These are phyloP conservation scores for Chlamydomonas sp. DNA, from an alignment of 139 green algal species.

Conservation along the genomic window DNA sequence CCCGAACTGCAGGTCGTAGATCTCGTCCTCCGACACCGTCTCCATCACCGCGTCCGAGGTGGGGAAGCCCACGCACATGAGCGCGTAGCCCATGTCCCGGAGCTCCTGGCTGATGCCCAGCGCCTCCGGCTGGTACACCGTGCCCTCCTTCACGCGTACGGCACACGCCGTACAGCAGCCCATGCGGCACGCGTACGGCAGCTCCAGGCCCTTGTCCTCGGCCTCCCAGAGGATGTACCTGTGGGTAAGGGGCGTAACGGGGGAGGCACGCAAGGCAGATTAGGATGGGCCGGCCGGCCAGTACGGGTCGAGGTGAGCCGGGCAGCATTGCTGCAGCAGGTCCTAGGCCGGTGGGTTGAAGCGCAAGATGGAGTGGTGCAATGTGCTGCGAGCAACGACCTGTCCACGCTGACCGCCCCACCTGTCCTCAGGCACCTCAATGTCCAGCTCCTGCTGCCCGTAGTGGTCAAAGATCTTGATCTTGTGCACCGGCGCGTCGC, in stretches of 20 bases:
- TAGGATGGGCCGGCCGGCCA: not conserved
- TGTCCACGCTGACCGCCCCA: conserved; percentile 27
- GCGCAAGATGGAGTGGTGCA: not conserved
- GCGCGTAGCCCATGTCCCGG: conserved; percentile 85
- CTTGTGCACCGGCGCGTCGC: conserved; percentile 67
- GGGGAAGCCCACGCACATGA: conserved; percentile 95
- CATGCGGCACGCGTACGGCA: conserved; percentile 97
- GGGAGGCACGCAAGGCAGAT: not conserved
- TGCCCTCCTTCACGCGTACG: conserved; percentile 83
- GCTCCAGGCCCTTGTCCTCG: conserved; percentile 89
- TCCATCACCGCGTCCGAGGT: conserved; percentile 64
- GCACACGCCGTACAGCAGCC: conserved; percentile 98
- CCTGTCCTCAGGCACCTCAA: conserved; percentile 92
- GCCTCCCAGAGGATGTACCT: conserved; percentile 96
- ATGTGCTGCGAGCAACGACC: too few relatives aligned
- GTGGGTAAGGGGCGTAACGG: not conserved
- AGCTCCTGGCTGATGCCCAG: conserved; percentile 80
- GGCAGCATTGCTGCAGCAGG: too few relatives aligned
- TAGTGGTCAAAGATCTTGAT: conserved; percentile 88
- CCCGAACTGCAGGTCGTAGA: conserved; percentile 98
- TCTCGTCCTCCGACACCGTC: conserved; percentile 88
- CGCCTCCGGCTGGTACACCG: conserved; percentile 77
- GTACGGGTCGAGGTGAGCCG: too few relatives aligned
- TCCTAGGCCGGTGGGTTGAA: too few relatives aligned
- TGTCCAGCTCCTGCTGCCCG: conserved; percentile 76